phyloP scores from a whole-genome alignment of 768 basidiomycete genomes.

The Pholiota microspora region DNA sequence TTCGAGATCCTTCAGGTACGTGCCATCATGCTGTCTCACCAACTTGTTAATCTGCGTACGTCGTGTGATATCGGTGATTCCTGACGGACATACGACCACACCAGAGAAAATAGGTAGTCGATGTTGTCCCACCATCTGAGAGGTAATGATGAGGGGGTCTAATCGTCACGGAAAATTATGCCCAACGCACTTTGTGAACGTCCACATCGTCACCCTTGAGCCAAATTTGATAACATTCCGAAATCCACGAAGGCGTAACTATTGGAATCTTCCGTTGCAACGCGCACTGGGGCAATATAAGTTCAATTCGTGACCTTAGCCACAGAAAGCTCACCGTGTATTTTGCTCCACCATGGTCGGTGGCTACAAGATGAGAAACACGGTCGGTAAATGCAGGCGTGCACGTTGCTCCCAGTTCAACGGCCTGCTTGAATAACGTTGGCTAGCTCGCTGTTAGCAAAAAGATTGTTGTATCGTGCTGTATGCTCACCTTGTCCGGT shows the following conservation, averaged over 20 bases:
- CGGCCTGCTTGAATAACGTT: constrained; percentile 69
- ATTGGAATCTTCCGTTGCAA: constrained; percentile 80
- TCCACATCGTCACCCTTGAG: constrained; percentile 78
- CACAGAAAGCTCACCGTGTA: constrained; percentile 53
- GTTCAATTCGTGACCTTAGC: constrained; percentile 1
- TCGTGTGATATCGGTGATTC: constrained; percentile 59
- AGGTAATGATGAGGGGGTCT: neutral
- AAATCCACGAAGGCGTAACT: constrained; percentile 75
- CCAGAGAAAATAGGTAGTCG: constrained; percentile 73
- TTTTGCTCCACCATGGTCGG: constrained; percentile 80
- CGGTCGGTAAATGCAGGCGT: constrained; percentile 75
- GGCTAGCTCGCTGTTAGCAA: constrained; percentile 40
- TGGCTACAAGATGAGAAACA: constrained; percentile 86
- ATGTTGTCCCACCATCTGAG: constrained; percentile 58
- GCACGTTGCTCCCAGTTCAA: constrained; percentile 75
- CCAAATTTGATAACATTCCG: constrained; percentile 71
- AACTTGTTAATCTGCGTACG: constrained; percentile 65
- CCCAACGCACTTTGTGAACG: constrained; percentile 49
- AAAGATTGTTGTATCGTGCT: neutral
- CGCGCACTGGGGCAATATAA: constrained; percentile 59
- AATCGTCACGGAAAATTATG: too few species aligned
- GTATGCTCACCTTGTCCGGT: constrained; percentile 64
- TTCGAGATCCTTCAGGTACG: constrained; percentile 73
- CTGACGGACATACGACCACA: constrained; percentile 72
- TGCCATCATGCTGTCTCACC: constrained; percentile 59